Evolutionary conservation across 768 basidiomycete species (phyloP).

Genomic region (Hypholoma fasciculare): DNA sequence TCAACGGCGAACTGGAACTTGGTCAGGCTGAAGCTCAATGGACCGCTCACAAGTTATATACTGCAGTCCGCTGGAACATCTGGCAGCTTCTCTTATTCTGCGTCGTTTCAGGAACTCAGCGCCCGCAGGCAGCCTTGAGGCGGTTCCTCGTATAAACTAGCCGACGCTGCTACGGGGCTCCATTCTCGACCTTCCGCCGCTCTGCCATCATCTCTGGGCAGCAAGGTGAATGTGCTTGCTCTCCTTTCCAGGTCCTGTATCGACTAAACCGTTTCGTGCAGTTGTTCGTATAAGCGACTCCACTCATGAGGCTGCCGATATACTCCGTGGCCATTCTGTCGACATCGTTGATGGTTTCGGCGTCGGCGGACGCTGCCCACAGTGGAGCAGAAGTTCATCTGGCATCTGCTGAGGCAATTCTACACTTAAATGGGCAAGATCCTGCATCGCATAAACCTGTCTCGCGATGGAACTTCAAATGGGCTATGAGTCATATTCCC

Average conservation of each 20-base stretch:
- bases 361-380: background rate
- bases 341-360: background rate
- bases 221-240: background rate
- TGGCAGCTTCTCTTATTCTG: background rate
- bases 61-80: background rate
- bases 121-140: slow-evolving; percentile 7
- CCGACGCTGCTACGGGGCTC: background rate
- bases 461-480: background rate
- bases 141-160: background rate
- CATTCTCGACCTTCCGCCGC: background rate
- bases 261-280: background rate
- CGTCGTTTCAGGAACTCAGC: background rate
- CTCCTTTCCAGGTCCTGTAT: background rate
- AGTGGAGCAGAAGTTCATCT: background rate
- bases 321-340: background rate
- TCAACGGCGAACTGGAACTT: too few relatives aligned
- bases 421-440: background rate
- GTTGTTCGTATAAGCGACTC: background rate
- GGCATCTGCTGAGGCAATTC: background rate
- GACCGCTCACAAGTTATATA: background rate
- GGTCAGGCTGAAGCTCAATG: too few relatives aligned
- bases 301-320: background rate
- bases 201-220: background rate
- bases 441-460: background rate
- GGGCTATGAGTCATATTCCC: background rate